These are phyloP conservation scores for Kuraishia floccosa DNA, from an alignment of 805 yeast genomes.

Conservation along the genomic window DNA sequence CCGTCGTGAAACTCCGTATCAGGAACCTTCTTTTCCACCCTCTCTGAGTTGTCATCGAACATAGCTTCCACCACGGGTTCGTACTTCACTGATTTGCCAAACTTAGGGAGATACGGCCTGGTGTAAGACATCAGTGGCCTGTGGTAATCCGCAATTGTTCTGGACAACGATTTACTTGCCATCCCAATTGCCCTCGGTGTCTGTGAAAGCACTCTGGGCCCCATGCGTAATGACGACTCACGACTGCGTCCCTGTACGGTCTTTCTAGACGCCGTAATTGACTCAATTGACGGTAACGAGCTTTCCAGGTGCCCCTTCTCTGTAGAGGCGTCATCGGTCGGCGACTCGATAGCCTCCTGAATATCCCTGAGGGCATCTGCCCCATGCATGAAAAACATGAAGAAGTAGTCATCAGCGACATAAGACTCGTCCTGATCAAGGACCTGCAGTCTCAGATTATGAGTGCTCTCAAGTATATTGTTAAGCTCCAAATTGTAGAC, in stretches of 20 bases:
- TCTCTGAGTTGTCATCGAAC: neutral
- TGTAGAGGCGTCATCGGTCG: neutral
- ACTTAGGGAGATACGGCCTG: no score
- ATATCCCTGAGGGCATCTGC: slow-evolving; percentile 28
- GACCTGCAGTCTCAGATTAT: slow-evolving; percentile 49
- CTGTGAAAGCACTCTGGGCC: no score
- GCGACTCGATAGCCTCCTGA: slow-evolving; percentile 7
- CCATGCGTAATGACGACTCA: neutral
- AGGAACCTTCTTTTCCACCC: slow-evolving; percentile 4
- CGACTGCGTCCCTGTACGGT: neutral
- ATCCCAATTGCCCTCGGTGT: no score
- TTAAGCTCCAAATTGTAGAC: slow-evolving; percentile 50
- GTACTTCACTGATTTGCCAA: neutral
- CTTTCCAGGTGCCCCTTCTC: neutral
- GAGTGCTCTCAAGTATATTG: slow-evolving; percentile 42
- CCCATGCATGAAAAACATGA: slow-evolving; percentile 53
- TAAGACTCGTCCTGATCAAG: slow-evolving; percentile 39
- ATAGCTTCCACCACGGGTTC: slow-evolving; percentile 3
- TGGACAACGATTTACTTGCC: neutral
- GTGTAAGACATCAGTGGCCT: no score
- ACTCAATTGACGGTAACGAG: neutral
- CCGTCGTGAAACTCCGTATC: slow-evolving; percentile 4
- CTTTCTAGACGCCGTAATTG: neutral
- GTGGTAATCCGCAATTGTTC: neutral
- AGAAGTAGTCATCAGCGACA: slow-evolving; percentile 57